These are phyloP conservation scores for Spatholobus suberectus DNA, from an alignment of 306 rosid genomes.

Conservation along the genomic window DNA sequence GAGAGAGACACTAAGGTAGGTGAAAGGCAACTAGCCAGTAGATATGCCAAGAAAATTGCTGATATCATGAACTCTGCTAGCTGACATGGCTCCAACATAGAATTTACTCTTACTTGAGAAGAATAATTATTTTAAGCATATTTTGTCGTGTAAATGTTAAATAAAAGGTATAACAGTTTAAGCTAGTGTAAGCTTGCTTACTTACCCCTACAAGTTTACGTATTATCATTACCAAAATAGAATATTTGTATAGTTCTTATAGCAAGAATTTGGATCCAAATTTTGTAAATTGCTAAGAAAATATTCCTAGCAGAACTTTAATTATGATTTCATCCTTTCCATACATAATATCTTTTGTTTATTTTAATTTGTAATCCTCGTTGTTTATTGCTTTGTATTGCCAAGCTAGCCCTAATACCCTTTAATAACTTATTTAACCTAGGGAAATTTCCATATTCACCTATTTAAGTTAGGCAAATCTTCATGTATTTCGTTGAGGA, in stretches of 20 bases:
- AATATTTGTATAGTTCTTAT: too few species aligned
- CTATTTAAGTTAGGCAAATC: too few species aligned
- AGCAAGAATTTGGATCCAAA: neutral
- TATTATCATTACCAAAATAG: too few species aligned
- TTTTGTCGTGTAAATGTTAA: neutral
- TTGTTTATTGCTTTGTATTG: neutral
- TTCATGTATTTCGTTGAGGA: too few species aligned
- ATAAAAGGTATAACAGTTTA: neutral
- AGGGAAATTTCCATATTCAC: neutral
- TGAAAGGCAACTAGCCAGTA: too few species aligned
- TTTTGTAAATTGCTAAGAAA: neutral
- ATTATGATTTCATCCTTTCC: neutral
- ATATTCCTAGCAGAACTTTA: neutral
- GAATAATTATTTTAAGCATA: neutral
- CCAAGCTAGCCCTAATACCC: neutral
- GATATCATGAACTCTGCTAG: too few species aligned
- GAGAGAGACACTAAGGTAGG: too few species aligned
- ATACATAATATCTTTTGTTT: neutral
- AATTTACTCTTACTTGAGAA: too few species aligned
- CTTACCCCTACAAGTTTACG: too few species aligned
- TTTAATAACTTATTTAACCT: neutral
- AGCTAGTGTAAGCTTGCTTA: neutral
- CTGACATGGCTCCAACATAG: too few species aligned
- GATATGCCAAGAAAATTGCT: too few species aligned
- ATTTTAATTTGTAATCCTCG: neutral